phyloP scores from a whole-genome alignment of 768 basidiomycete species.

The Cystobasidium tubakii region DNA sequence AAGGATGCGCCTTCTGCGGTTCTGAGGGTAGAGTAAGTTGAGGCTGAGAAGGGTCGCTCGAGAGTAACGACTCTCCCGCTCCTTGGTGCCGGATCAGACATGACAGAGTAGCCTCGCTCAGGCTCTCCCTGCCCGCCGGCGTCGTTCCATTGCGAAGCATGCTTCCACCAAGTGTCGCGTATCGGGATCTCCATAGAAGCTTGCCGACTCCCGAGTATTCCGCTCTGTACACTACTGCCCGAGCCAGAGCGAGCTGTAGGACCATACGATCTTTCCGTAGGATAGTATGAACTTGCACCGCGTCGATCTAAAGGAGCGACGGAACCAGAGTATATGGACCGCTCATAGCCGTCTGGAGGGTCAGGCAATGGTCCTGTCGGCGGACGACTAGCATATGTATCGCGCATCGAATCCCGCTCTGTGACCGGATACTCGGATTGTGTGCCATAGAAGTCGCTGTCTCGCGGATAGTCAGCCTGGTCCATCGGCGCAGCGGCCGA shows the following conservation, averaged over 20 bases:
- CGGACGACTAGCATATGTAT: neutral
- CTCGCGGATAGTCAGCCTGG: neutral
- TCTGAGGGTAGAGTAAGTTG: slow-evolving; percentile 20
- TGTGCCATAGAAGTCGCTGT: neutral
- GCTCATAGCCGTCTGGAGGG: neutral
- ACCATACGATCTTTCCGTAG: slow-evolving; percentile 3
- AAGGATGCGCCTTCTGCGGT: neutral
- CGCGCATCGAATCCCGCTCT: slow-evolving; percentile 5
- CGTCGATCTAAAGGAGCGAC: neutral
- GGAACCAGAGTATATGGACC: neutral
- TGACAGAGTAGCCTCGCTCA: no score
- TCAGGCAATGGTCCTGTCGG: neutral
- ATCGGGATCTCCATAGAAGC: neutral
- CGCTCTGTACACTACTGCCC: slow-evolving; percentile 28
- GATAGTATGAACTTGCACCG: neutral
- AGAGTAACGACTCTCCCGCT: neutral
- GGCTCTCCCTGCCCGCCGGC: neutral
- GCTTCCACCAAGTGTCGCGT: slow-evolving; percentile 31
- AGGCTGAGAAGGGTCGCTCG: slow-evolving; percentile 28
- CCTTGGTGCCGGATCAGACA: neutral
- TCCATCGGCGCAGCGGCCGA: neutral
- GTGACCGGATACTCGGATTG: slow-evolving; percentile 14
- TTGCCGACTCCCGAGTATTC: slow-evolving; percentile 3
- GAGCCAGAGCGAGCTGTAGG: slow-evolving; percentile 16
- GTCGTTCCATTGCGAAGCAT: slow-evolving; percentile 22